Base-by-base conservation (phyloP, 2,329 filamentous ascomycete genomes). In the Aspergillus sp. region DNA sequence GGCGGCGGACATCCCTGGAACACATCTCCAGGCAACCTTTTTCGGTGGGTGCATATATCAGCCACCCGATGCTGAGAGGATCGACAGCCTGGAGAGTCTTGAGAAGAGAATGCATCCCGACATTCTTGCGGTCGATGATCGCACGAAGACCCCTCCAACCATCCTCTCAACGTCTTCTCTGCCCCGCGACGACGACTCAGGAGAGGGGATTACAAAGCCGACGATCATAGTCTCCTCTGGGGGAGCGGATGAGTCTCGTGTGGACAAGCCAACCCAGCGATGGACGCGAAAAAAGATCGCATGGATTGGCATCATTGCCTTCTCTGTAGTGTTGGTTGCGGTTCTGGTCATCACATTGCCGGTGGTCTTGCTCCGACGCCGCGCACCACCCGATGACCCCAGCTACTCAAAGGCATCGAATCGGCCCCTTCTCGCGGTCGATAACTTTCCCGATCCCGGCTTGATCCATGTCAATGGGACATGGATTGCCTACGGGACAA, bases 401-500 rank as follows among this genome's bases (percentile, higher is more conserved):
- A 66, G 53, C 25, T 62, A 62, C 25, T 44, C 56, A 11, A 32
- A 54, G 17, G n/a, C 32, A 29, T 49, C 54, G n/a, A 62, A 64
- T 19, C 52, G 48, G 11, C 64, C 62, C 11, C 43, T 61, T 16
- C 59, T 50, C 19, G 62, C 56, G 3, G 17, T 65, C n/a, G 48
- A 63, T 16, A 58, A 67, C 45, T 69, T 69, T 44, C 65, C 66
- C 1, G 66, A 69, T 51, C 68, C 67, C 19, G 64, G 64, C 20
- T 55, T 65, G 20, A 49, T 66, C 34, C 57, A 64, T 41, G 58
- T 66, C 34, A 68, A 70, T 46, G 66, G 63, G 10, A 71, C 67
- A 23, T 71, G 66, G 61, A 68, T 67, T 54, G 68, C 69, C 14
- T 67, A 62, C 46, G 71, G 65, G 6, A 69, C 65, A 29, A 64